phyloP scores from a whole-genome alignment of 1,139 yeast species.

The Hansenula lynferdii region DNA sequence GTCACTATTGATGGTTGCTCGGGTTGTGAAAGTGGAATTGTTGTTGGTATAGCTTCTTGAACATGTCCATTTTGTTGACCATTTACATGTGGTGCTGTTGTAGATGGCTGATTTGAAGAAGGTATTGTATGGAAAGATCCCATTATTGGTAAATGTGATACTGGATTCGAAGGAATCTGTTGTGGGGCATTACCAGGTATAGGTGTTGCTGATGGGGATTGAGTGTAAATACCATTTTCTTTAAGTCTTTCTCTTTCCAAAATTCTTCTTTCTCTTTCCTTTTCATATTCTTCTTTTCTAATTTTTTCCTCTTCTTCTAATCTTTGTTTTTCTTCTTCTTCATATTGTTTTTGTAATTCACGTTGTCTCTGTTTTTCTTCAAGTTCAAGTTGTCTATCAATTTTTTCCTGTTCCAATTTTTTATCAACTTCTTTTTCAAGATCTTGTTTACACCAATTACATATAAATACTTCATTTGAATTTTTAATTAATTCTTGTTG shows the following conservation, averaged over 20 bases:
- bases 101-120: too few relatives aligned
- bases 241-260: conserved; percentile 13
- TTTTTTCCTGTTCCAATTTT: conserved; percentile 17
- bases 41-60: background rate
- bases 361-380: conserved; percentile 17
- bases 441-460: conserved; percentile 23
- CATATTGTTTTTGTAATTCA: conserved; percentile 15
- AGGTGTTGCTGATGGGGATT: background rate
- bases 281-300: conserved; percentile 18
- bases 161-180: too few relatives aligned
- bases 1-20: background rate
- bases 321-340: conserved; percentile 12
- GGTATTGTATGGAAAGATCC: background rate
- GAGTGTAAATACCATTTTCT: background rate
- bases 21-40: background rate
- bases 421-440: conserved; percentile 17
- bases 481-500: conserved; percentile 22
- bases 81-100: too few relatives aligned
- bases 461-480: conserved; percentile 21
- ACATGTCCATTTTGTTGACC: background rate
- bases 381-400: conserved; percentile 14
- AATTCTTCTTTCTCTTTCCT: conserved; percentile 18
- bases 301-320: conserved; percentile 16
- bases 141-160: background rate
- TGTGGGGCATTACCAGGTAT: background rate